phyloP scores from a whole-genome alignment of 73 alveolate genomes.

The Diophrys appendiculata region DNA sequence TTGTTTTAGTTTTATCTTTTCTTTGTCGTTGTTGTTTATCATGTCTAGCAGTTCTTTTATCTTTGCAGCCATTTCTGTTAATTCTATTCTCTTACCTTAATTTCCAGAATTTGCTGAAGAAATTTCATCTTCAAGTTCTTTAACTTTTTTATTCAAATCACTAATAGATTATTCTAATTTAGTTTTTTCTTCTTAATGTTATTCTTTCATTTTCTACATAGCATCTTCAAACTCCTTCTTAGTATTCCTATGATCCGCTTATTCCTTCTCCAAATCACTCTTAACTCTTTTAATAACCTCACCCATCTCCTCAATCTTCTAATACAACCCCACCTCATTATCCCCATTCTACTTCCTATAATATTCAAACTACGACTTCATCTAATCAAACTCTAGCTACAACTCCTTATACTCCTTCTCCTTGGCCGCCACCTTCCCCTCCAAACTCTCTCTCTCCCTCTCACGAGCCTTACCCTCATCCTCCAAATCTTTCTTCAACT shows the following conservation, averaged over 20 bases:
- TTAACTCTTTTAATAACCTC: too few species aligned
- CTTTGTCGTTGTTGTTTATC: slow-evolving; percentile 8
- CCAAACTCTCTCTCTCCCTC: not conserved
- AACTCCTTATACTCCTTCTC: not conserved
- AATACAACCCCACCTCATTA: not conserved
- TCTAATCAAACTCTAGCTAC: not conserved
- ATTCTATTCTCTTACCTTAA: slow-evolving; percentile 6
- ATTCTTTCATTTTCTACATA: not conserved
- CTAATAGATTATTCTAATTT: too few species aligned
- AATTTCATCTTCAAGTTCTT: not conserved
- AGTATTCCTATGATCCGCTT: not conserved
- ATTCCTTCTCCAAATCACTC: not conserved
- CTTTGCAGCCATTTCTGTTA: not conserved
- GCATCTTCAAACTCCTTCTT: not conserved
- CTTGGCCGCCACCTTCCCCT: not conserved
- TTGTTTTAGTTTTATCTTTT: slow-evolving; percentile 6
- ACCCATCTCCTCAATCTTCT: not conserved
- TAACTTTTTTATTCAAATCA: not conserved
- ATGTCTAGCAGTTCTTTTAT: slow-evolving; percentile 15
- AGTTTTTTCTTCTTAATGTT: not conserved
- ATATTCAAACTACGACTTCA: not conserved
- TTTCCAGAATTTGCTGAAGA: too few species aligned
- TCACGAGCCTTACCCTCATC: slow-evolving; percentile 14
- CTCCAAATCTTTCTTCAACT: slow-evolving; percentile 1
- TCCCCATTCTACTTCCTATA: not conserved